These are phyloP conservation scores for Beauveria sp. DNA, from an alignment of 2,329 filamentous ascomycete species.

Conservation along the genomic window DNA sequence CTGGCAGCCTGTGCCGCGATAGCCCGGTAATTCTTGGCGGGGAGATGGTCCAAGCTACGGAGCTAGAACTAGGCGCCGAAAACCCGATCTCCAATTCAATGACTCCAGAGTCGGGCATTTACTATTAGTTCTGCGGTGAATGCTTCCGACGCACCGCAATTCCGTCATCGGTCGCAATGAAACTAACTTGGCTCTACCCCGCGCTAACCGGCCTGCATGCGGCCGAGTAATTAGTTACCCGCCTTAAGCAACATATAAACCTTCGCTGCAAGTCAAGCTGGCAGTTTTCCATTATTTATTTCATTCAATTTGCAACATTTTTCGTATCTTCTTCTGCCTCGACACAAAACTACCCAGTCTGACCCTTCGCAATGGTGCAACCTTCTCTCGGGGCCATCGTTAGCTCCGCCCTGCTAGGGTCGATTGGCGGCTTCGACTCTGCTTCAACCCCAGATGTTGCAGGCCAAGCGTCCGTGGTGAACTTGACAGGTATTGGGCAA, in stretches of 20 bases:
- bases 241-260: not conserved
- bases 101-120: too few species aligned
- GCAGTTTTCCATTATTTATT: too few species aligned
- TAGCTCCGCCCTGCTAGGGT: conserved; percentile 3
- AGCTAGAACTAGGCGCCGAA: too few species aligned
- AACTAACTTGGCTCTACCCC: not conserved
- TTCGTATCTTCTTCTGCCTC: not conserved
- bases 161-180: too few species aligned
- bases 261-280: not conserved
- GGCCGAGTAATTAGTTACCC: too few species aligned
- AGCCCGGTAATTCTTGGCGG: not conserved
- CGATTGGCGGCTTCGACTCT: not conserved
- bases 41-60: not conserved
- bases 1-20: not conserved
- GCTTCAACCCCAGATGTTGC: not conserved
- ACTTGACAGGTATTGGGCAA: not conserved
- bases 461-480: not conserved
- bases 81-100: too few species aligned
- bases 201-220: not conserved
- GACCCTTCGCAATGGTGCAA: not conserved
- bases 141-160: not conserved
- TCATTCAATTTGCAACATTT: not conserved
- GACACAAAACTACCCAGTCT: not conserved
- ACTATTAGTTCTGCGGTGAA: too few species aligned
- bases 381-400: not conserved